A percentile compares a stretch with the other conserved stretches of the same genome.
Evolutionary conservation across 768 basidiomycete genomes (phyloP).

Genomic region (Pseudohyphozyma bogoriensis): DNA sequence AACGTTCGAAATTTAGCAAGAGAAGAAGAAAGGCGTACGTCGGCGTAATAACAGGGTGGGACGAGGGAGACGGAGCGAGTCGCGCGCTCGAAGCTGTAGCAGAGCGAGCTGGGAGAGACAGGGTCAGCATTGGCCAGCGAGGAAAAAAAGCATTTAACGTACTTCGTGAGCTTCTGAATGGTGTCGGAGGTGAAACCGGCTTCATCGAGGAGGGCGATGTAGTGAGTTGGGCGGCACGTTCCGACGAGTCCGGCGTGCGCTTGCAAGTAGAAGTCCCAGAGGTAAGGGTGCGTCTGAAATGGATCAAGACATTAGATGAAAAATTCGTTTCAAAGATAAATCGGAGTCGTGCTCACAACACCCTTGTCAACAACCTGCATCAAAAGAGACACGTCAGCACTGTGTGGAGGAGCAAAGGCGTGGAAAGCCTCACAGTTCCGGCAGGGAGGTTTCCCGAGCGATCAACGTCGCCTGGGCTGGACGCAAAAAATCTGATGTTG

Average conservation of each 20-base stretch:
- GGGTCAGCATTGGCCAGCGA: not conserved
- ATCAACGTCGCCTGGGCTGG: no score
- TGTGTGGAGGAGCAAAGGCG: no score
- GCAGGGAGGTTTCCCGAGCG: no score
- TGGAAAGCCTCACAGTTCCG: no score
- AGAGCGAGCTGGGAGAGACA: conserved; percentile 21
- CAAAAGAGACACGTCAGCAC: no score
- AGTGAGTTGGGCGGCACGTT: conserved; percentile 27
- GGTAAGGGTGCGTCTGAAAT: not conserved
- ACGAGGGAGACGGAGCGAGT: conserved; percentile 31
- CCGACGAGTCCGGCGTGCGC: conserved; percentile 29
- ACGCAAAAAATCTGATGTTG: not conserved
- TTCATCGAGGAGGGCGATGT: conserved; percentile 30
- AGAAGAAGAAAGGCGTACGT: no score
- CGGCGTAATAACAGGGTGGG: no score
- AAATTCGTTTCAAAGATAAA: no score
- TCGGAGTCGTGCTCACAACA: no score
- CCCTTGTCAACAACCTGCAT: no score
- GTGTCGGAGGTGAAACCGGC: conserved; percentile 20
- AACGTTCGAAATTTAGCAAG: no score
- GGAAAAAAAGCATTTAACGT: not conserved
- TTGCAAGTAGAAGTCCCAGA: conserved; percentile 22
- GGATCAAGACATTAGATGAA: no score
- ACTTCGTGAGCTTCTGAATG: conserved; percentile 23
- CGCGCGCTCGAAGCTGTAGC: conserved; percentile 28